Evolutionary conservation across 345 rosid species (phyloP), one percentile per base, ranked within the genome.

Genomic region (Trapa incisa): DNA sequence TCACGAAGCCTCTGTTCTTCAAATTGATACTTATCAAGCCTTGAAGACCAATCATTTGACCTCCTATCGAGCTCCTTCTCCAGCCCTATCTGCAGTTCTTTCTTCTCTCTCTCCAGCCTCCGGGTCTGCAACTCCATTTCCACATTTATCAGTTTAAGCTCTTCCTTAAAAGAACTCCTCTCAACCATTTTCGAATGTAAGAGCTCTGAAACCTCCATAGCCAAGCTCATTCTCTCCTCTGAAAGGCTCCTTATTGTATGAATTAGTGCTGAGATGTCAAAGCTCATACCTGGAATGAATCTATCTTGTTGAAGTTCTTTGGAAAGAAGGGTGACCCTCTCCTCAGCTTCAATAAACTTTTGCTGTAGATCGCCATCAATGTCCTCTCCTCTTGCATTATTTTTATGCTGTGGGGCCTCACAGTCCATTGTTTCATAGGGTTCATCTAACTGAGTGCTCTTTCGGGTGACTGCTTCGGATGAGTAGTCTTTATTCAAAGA

Each of bases 21-120:
- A 35, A 74, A 69, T 47, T 82, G 91, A 69, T 83, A 89, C 60
- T 86, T 95, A 75, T 91, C 92, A 63, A 91, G 90, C 84, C 88
- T 95, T 16, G 75, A 69, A 37, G 90, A 86, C 99, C 99, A 95
- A 61, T 87, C 97, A 74, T 84, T 82, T 32, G 97, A 95, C 80
- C 99, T 87, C 82, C 97, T 87, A 75, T 95, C 99, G 3, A 95
- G 78, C 77, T 95, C 97, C 75, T 89, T 91, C 84, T 95, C 97
- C 86, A 95, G 67, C 50, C 85, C 88, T 43, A 78, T 72, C 78
- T 91, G 96, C 79, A 89, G 77, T 73, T 91, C 97, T 60, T 73
- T 70, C 79, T 85, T 91, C 80, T 94, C 97, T 71, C 77, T 89
- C 74, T 87, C 96, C 37, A 91, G 69, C 75, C 88, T 85, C 64